A percentile compares a stretch with the other conserved stretches of the same genome.
phyloP scores from a whole-genome alignment of 257 asterid species.

The Striga asiatica region DNA sequence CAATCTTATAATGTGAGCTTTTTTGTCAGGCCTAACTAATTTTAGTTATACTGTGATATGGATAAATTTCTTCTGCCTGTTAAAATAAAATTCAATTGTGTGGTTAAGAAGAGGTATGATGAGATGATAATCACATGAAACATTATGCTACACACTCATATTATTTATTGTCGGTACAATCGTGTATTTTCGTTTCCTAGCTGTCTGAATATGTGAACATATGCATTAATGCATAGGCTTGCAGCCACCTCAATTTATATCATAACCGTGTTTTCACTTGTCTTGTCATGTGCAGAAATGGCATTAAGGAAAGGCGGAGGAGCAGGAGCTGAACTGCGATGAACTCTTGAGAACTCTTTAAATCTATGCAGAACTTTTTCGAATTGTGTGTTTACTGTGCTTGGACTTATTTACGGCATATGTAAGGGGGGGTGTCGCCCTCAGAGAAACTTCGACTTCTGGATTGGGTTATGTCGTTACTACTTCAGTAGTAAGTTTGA shows the following conservation, averaged over 20 bases:
- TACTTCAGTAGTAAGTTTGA: slow-evolving; percentile 47
- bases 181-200: not conserved
- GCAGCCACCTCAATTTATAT: not conserved
- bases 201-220: not conserved
- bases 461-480: slow-evolving; percentile 74
- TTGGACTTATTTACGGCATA: slow-evolving; percentile 53
- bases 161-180: not conserved
- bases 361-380: slow-evolving; percentile 24
- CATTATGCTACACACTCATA: too few species aligned
- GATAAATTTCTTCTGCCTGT: not conserved
- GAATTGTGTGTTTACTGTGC: slow-evolving; percentile 46
- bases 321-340: slow-evolving; percentile 68
- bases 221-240: not conserved
- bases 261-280: not conserved
- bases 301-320: slow-evolving; percentile 71
- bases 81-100: not conserved
- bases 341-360: slow-evolving; percentile 12
- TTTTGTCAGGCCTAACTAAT: not conserved
- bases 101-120: not conserved
- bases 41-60: not conserved
- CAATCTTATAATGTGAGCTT: too few species aligned
- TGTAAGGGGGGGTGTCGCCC: slow-evolving; percentile 58
- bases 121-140: not conserved
- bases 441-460: slow-evolving; percentile 54
- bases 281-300: slow-evolving; percentile 51